Conservation (phyloP, 2,329 filamentous ascomycete genomes). For the Akanthomyces dipterigenus region DNA sequence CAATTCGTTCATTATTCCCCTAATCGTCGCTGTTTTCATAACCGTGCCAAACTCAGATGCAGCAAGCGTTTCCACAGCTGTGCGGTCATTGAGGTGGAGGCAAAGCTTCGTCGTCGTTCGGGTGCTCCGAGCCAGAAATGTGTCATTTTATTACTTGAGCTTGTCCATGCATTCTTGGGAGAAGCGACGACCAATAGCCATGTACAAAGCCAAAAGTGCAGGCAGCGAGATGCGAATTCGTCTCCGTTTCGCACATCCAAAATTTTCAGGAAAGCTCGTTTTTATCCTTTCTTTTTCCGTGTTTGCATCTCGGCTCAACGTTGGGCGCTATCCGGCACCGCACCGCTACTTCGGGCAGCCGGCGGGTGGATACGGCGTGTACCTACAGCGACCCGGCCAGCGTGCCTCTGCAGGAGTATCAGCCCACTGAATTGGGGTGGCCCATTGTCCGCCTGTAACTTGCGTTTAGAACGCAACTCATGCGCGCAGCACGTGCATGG, state of each 20-base stretch:
- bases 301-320: background rate
- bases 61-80: background rate
- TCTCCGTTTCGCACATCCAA: background rate
- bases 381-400: background rate
- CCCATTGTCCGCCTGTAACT: too few species aligned
- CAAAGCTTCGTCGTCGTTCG: background rate
- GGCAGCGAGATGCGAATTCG: background rate
- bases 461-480: too few species aligned
- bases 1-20: background rate
- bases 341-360: background rate
- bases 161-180: too few species aligned
- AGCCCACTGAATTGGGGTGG: too few species aligned
- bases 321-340: background rate
- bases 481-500: too few species aligned
- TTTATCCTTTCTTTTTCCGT: background rate
- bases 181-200: background rate
- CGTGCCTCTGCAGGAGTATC: conserved; percentile 7
- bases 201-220: too few species aligned
- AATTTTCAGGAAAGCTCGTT: background rate
- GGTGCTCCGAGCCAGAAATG: background rate
- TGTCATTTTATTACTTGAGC: background rate
- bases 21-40: background rate
- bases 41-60: background rate
- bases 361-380: background rate
- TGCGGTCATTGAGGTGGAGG: background rate